Evolutionary conservation across 495 filamentous ascomycete species (phyloP), one percentile per base, ranked within the genome.

Genomic region (Xylaria curta): DNA sequence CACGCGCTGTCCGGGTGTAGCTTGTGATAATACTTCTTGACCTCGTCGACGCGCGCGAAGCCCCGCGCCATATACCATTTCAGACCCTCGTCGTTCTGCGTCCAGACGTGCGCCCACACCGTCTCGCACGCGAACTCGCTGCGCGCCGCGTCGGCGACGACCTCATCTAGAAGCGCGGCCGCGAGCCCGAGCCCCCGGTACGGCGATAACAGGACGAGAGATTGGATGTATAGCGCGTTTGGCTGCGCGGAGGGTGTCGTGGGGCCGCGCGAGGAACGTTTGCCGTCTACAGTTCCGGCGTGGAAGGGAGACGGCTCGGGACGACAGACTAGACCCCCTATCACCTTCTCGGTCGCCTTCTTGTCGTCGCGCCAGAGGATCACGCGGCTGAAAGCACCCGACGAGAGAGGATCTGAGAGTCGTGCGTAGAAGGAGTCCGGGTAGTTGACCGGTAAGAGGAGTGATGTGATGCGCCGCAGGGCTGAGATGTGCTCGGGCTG

Each of bases 61-160:
- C 95, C 94, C n/a, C 94, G 86, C 68, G 88, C 87, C 26, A 79
- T 73, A 85, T 99, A 99, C 96, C 96, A 99, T 70, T 88, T 87
- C 78, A 97, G 79, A 0, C 88, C 96, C 53, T 97, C 96, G 13
- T 88, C 87, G 77, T 99, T 98, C 70, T 91, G 90, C 71, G 96
- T 93, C 91, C 97, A 98, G 2, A 98, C 96, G 82, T 99, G 96
- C 17, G 96, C 96, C 66, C 93, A 94, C 13, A 84, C 87, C 17
- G 82, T 84, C 26, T 82, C 58, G 58, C 75, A 73, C 47, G 79
- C 66, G 33, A 76, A 75, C 9, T 74, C 67, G 71, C 85, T 75
- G 68, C 80, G 31, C 64, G 76, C 66, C 24, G 81, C 83, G 70
- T 80, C 78, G 4, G 79, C 78, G 38, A 89, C 77, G 68, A 97